phyloP scores from a whole-genome alignment of 805 yeast genomes.

The Ogataea pignaliae region DNA sequence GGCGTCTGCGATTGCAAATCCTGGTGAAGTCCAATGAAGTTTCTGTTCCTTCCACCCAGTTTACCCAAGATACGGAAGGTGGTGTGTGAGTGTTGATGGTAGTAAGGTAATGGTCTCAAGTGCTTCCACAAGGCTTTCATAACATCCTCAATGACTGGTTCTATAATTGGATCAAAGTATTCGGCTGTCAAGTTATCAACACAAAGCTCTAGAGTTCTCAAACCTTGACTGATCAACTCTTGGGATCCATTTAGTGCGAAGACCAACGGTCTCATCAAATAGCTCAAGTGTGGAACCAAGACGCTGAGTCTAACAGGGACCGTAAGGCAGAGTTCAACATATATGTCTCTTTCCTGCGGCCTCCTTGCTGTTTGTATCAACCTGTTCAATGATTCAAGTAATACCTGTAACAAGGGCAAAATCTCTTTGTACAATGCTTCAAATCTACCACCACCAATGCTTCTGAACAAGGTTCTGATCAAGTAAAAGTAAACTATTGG shows the following conservation, averaged over 20 bases:
- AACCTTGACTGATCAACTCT: conserved; percentile 90
- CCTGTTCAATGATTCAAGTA: conserved; percentile 80
- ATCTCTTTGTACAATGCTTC: conserved; percentile 91
- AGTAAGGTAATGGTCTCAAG: conserved; percentile 86
- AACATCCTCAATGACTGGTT: conserved; percentile 92
- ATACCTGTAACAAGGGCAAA: conserved; percentile 81
- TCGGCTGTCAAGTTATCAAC: conserved; percentile 96
- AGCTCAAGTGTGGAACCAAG: conserved; percentile 85
- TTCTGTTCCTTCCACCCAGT: conserved; percentile 92
- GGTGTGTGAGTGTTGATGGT: conserved; percentile 92
- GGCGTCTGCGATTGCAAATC: conserved; percentile 51
- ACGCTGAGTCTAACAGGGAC: conserved; percentile 95
- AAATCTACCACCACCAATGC: conserved; percentile 95
- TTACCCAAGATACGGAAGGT: conserved; percentile 92
- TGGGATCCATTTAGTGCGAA: conserved; percentile 85
- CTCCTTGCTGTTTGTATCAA: conserved; percentile 78
- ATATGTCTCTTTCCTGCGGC: conserved; percentile 88
- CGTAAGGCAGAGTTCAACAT: conserved; percentile 90
- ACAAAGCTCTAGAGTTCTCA: conserved; percentile 90
- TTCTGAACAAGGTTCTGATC: conserved; percentile 83
- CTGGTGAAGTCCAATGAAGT: conserved; percentile 71
- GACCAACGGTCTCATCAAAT: conserved; percentile 86
- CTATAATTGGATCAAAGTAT: conserved; percentile 94
- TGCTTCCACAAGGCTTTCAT: conserved; percentile 92
- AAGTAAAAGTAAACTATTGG: conserved; percentile 87